These are phyloP conservation scores for Vigna radiata DNA, from an alignment of 306 rosid genomes.

Conservation along the genomic window DNA sequence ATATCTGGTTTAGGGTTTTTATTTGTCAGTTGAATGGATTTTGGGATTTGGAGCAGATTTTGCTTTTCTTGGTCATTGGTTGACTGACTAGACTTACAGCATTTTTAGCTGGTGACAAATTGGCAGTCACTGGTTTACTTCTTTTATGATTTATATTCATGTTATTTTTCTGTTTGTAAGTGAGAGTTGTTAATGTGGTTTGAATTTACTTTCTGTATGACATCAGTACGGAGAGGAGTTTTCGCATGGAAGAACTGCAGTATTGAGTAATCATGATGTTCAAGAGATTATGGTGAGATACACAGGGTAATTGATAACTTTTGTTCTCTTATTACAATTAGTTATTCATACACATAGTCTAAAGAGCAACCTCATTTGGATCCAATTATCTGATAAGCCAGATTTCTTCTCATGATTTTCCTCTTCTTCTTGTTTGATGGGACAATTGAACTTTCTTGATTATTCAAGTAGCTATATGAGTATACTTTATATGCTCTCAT, in stretches of 20 bases:
- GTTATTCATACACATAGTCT: not conserved
- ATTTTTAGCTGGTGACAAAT: conserved; percentile 11
- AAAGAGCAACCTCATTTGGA: not conserved
- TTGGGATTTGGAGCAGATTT: conserved; percentile 42
- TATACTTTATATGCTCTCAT: conserved; percentile 14
- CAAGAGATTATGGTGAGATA: conserved; percentile 59
- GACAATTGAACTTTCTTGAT: conserved; percentile 4
- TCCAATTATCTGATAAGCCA: conserved; percentile 2
- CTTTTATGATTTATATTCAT: conserved; percentile 2
- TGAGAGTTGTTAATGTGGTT: conserved; percentile 53
- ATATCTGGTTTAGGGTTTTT: conserved; percentile 41
- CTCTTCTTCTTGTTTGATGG: conserved; percentile 7
- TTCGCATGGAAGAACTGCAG: conserved; percentile 51
- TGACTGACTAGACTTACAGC: conserved; percentile 1
- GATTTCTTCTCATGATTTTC: not conserved
- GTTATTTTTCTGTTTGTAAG: conserved; percentile 21
- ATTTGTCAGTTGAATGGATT: conserved; percentile 27
- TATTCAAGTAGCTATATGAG: not conserved
- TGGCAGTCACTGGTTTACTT: conserved; percentile 15
- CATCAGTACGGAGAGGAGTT: conserved; percentile 59
- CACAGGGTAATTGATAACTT: conserved; percentile 46
- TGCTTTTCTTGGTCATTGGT: not conserved
- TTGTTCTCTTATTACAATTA: not conserved
- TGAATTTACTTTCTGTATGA: conserved; percentile 58
- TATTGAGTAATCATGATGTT: conserved; percentile 51